Evolutionary conservation across 2,329 filamentous ascomycete genomes (phyloP).

Genomic region (Diaporthe batatas): DNA sequence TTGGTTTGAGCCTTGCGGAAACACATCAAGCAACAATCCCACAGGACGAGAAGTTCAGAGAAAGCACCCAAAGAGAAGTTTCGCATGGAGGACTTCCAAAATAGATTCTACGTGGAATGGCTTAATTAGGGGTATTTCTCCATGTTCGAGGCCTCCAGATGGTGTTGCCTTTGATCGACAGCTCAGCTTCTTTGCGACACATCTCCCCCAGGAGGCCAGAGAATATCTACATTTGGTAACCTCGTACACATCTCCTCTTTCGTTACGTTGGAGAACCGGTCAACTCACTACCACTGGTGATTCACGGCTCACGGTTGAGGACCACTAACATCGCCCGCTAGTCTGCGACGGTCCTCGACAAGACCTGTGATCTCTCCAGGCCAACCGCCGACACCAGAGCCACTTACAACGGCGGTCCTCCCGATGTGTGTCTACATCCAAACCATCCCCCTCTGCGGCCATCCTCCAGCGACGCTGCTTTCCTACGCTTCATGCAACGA

Average conservation of each 20-base stretch:
- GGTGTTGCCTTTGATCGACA: neutral
- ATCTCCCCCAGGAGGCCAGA: neutral
- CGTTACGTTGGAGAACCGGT: too few relatives aligned
- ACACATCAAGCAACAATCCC: neutral
- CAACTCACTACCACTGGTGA: neutral
- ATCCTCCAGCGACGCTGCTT: constrained; percentile 43
- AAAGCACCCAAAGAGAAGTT: neutral
- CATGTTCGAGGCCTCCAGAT: neutral
- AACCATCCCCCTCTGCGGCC: constrained; percentile 45
- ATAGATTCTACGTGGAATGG: neutral
- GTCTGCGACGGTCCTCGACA: neutral
- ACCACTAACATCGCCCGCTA: neutral
- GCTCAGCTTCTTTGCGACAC: neutral
- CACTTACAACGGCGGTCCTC: neutral
- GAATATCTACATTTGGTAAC: neutral
- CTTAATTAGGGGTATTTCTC: neutral
- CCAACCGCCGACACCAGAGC: neutral
- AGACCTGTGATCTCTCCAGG: neutral
- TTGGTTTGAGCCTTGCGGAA: constrained; percentile 26
- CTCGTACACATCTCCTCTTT: too few relatives aligned
- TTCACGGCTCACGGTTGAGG: neutral
- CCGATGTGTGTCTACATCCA: constrained; percentile 48
- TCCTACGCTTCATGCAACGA: constrained; percentile 45
- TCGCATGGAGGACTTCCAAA: neutral
- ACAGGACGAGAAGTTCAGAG: neutral